Evolutionary conservation across 1,284 basidiomycete genomes (phyloP).

Genomic region (Peniophora sp.): DNA sequence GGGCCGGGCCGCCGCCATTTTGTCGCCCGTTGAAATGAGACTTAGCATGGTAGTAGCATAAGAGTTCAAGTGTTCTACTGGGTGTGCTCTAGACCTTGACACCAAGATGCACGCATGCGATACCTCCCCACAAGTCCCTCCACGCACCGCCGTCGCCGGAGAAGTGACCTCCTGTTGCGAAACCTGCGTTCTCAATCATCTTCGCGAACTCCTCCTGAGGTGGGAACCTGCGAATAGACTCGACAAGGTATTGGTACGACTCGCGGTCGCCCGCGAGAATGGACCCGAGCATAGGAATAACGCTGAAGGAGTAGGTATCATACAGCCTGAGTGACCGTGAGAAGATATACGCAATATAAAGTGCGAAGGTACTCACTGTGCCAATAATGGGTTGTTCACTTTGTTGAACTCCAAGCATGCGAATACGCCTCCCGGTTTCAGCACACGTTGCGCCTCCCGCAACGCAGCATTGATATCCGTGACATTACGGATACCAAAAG

Average conservation of each 20-base stretch:
- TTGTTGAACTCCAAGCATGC: constrained; percentile 96
- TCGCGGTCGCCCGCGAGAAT: constrained; percentile 93
- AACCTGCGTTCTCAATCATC: constrained; percentile 86
- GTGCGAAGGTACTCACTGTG: constrained; percentile 55
- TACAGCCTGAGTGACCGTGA: constrained; percentile 57
- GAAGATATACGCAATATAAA: not conserved
- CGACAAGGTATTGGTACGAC: constrained; percentile 97
- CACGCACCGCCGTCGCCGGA: constrained; percentile 85
- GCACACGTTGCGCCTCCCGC: constrained; percentile 85
- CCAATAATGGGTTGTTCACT: constrained; percentile 81
- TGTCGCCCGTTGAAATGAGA: too few relatives aligned
- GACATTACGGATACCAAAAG: constrained; percentile 98
- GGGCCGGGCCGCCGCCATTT: too few relatives aligned
- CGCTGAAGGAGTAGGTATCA: constrained; percentile 93
- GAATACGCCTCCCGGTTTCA: constrained; percentile 95
- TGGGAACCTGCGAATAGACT: constrained; percentile 95
- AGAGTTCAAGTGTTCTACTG: not conserved
- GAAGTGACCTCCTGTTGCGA: constrained; percentile 61
- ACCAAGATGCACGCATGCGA: constrained; percentile 79
- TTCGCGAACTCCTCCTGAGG: constrained; percentile 83
- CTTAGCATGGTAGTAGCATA: too few relatives aligned
- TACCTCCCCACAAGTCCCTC: constrained; percentile 80
- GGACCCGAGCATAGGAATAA: constrained; percentile 92
- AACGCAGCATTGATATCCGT: constrained; percentile 89
- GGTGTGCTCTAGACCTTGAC: constrained; percentile 57